Base-by-base conservation (phyloP, 306 rosid genomes). In the barrel medic (Medicago truncatula) region DNA sequence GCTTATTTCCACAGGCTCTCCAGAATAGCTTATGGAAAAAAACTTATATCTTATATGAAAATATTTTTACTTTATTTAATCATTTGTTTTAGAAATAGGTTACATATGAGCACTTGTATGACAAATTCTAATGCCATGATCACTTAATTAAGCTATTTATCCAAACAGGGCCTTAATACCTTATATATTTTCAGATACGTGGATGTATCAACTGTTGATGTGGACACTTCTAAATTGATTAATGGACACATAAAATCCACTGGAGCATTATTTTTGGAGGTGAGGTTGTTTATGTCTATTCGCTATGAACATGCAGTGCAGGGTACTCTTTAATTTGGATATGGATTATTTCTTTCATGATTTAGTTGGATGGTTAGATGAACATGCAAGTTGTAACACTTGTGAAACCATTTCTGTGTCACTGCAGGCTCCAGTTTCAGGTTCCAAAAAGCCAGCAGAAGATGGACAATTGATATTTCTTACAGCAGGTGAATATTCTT, bases 381-480 rank as follows among this genome's bases (percentile, higher is more conserved):
- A 47, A 68, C 44, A 9, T 34, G 56, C 44, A 31, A 75, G 66
- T 28, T 63, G 57, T 71, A 69, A 84, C 70, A 75, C 67, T 56
- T 57, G n/a, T 44, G 46, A 69, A 68, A 18, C 77, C 71, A 60
- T 75, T 49, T 76, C 58, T 20, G 18, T 73, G 57, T 75, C 41
- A 57, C 73, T 67, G 12, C 75, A 95, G 99, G 99, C 99, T 81
- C 99, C 99, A 44, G 99, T 95, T 83, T 95, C 99, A 20, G 97
- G 97, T 65, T 95, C 97, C 73, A 92, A 92, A 82, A 90, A 90
- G 76, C 97, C 99, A 67, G 99, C 99, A 70, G 99, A 92, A 84
- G 97, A 95, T 80, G 99, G 99, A 9, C 92, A 90, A 70, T 80
- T 95, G 82, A 95, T 95, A 76, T 95, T 95, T 89, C 99, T 95